Evolutionary conservation across 441 rosid genomes (phyloP).

Genomic region (Euphorbia schlechtendalii): DNA sequence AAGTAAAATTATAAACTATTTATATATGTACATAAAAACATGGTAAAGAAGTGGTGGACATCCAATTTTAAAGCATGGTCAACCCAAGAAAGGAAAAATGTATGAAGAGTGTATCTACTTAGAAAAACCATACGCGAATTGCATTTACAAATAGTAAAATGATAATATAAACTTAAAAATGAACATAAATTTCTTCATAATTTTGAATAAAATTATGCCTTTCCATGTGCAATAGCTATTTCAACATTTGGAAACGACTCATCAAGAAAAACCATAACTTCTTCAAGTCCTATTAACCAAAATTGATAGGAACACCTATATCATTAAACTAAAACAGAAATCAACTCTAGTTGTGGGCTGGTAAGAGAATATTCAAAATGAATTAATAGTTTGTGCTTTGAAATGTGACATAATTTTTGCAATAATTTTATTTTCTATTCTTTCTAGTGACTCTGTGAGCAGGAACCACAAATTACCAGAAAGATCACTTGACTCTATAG

Average conservation of each 20-base stretch:
- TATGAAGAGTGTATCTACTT: no score
- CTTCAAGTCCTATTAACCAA: conserved; percentile 73
- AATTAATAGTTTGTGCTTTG: not conserved
- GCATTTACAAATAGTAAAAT: not conserved
- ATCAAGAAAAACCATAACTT: conserved; percentile 75
- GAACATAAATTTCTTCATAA: not conserved
- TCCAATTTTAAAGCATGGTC: no score
- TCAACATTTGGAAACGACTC: conserved; percentile 62
- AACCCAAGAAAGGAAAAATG: no score
- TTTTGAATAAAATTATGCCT: conserved; percentile 40
- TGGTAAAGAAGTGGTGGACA: not conserved
- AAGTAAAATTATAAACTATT: not conserved
- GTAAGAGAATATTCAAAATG: not conserved
- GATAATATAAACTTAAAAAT: not conserved
- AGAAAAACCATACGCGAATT: not conserved
- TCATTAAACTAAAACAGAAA: conserved; percentile 13
- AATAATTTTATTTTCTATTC: not conserved
- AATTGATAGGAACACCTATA: conserved; percentile 13
- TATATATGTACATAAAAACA: not conserved
- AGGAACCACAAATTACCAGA: not conserved
- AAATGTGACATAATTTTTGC: not conserved
- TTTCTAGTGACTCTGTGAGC: not conserved
- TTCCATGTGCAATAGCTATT: conserved; percentile 92
- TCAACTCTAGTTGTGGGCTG: conserved; percentile 6
- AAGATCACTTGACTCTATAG: not conserved